Evolutionary conservation across 2,329 filamentous ascomycete genomes (phyloP).

Genomic region (Colletotrichum tropicicola): DNA sequence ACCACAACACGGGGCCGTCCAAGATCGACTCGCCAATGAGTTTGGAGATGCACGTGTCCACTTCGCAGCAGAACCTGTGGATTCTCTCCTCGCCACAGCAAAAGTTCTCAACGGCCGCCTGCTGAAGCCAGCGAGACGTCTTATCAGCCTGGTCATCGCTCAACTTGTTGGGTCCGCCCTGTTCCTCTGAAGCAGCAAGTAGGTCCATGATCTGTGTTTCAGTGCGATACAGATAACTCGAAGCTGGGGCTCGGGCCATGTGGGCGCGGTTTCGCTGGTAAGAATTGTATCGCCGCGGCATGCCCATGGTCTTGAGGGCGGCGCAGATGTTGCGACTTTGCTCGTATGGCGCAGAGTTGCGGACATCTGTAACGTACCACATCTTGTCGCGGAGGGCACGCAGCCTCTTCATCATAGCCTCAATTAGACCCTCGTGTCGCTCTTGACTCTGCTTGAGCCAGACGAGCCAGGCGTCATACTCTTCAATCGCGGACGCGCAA

Average conservation of each 20-base stretch:
- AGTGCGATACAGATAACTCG: conserved; percentile 79
- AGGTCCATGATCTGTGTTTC: conserved; percentile 89
- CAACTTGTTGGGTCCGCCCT: conserved; percentile 92
- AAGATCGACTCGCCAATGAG: conserved; percentile 85
- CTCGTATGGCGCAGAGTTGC: conserved; percentile 88
- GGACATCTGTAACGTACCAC: conserved; percentile 97
- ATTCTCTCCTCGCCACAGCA: conserved; percentile 95
- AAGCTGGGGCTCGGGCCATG: conserved; percentile 55
- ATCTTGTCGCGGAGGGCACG: conserved; percentile 90
- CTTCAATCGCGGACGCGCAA: conserved; percentile 77
- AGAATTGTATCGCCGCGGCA: conserved; percentile 64
- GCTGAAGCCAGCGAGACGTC: conserved; percentile 83
- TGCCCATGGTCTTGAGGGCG: conserved; percentile 90
- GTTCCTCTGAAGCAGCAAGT: conserved; percentile 81
- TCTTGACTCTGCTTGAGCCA: conserved; percentile 86
- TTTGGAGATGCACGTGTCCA: conserved; percentile 86
- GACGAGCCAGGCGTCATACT: conserved; percentile 83
- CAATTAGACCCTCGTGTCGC: conserved; percentile 77
- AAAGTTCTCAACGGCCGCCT: conserved; percentile 88
- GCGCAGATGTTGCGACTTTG: conserved; percentile 86
- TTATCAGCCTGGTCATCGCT: conserved; percentile 94
- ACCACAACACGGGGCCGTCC: conserved; percentile 90
- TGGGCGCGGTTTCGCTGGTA: conserved; percentile 60
- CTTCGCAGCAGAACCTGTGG: conserved; percentile 90
- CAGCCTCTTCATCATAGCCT: conserved; percentile 77